Evolutionary conservation across 306 rosid species (phyloP).

Genomic region (Cercis canadensis): DNA sequence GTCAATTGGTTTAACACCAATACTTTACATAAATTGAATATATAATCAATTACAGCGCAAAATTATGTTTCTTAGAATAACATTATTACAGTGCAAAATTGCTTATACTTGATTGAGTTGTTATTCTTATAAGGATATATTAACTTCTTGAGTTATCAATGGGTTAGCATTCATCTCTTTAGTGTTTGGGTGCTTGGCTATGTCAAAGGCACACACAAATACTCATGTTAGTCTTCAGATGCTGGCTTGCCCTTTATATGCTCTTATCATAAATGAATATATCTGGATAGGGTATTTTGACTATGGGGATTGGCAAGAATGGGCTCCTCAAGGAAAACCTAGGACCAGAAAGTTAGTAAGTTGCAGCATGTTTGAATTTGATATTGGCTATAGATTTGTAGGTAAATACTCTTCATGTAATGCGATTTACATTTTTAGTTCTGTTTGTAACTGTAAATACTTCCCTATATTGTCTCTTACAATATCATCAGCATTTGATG

Average conservation of each 20-base stretch:
- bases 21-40: no score
- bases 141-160: no score
- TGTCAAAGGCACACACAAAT: neutral
- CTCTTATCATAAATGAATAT: neutral
- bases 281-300: neutral
- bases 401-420: neutral
- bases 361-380: neutral
- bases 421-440: no score
- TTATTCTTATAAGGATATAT: neutral
- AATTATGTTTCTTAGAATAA: neutral
- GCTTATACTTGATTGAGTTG: neutral
- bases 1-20: no score
- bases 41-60: no score
- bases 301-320: neutral
- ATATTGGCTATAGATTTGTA: neutral
- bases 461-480: no score
- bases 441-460: neutral
- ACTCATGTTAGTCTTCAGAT: neutral
- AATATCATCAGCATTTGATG: no score
- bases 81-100: neutral
- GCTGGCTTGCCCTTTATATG: neutral
- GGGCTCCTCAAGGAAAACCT: neutral
- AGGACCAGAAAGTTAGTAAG: neutral
- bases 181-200: neutral
- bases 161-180: neutral